Percentiles rank a stretch among this genome's conserved stretches.
These are phyloP conservation scores for Trichophyton schoenleinii DNA, from an alignment of 2,329 filamentous ascomycete genomes.

Conservation along the genomic window DNA sequence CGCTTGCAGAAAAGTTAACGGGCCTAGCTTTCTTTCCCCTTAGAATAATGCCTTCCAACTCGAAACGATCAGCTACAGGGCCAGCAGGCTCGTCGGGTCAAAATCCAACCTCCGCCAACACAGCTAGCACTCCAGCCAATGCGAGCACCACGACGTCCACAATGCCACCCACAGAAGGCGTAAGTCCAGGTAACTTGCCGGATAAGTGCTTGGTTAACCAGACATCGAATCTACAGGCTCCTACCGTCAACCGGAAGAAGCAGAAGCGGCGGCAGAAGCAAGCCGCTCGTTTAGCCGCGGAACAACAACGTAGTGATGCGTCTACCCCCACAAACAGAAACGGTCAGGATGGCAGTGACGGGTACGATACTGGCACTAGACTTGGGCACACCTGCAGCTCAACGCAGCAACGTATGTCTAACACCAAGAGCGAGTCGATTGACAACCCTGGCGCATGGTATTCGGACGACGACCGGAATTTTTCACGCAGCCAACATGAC, in stretches of 20 bases:
- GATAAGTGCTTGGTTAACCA: background rate
- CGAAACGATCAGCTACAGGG: conserved; percentile 13
- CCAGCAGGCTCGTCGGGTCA: conserved; percentile 10
- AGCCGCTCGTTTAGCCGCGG: conserved; percentile 57
- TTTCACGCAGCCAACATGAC: conserved; percentile 21
- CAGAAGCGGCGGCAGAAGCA: conserved; percentile 81
- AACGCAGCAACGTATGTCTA: conserved; percentile 1
- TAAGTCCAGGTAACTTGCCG: background rate
- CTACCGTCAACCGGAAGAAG: conserved; percentile 73
- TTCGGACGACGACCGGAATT: conserved; percentile 41
- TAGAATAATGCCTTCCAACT: conserved; percentile 14
- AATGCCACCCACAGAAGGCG: conserved; percentile 1
- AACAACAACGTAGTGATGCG: conserved; percentile 30
- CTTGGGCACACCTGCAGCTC: conserved; percentile 19
- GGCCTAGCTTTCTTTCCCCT: background rate
- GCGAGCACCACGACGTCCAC: background rate
- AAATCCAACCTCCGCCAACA: conserved; percentile 5
- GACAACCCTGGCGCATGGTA: conserved; percentile 44
- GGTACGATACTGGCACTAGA: conserved; percentile 14
- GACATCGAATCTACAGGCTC: background rate
- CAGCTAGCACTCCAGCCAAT: conserved; percentile 1
- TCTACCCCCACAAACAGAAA: conserved; percentile 14
- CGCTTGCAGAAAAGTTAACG: background rate
- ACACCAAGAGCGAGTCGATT: conserved; percentile 22
- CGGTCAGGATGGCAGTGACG: conserved; percentile 25